Evolutionary conservation across 2,329 filamentous ascomycete genomes (phyloP), one percentile per base, ranked within the genome.

Genomic region (Whalleya microplaca): DNA sequence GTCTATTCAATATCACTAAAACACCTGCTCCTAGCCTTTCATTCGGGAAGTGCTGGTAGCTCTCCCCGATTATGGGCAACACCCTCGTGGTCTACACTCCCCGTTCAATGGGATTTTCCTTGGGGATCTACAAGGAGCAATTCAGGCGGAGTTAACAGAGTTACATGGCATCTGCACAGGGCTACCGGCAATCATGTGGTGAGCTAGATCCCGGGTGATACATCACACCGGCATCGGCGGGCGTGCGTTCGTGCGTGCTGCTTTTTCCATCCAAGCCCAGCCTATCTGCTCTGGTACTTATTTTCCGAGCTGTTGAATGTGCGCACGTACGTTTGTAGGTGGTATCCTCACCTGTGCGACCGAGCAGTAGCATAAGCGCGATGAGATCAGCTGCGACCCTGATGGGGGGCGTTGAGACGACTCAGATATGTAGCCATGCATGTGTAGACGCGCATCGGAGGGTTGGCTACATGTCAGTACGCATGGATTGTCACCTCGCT

Each of bases 61-160:
- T 27, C 23, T 4, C 23, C 23, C 23, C 9, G 23, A 27, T 27
- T 27, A 27, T 9, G 23, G 4, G 9, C 23, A 27, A 27, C 23
- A 27, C 23, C 23, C 23, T 27, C 23, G 4, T 27, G 23, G 23
- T 4, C 23, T 9, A 9, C 23, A 27, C 23, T 4, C 23, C 23
- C 23, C 23, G 23, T 9, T 9, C 23, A 27, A 27, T 9, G 9
- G 23, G 23, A 9, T 4, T 27, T 27, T 4, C 23, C n/a, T n/a
- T 27, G 4, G 23, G 23, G 45, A 48, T 57, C 58, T 41, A 52
- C 54, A 58, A 49, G 49, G 51, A n/a, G 43, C 57, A 60, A 62
- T 60, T 62, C 59, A 60, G 57, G 59, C 59, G 57, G 57, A 60
- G 57, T 60, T 18, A 43, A 18, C 20, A 18, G 53, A 51, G 54